These are phyloP conservation scores for Coemansia sp. DNA, from an alignment of 192 early-diverging fungal genomes.

Conservation along the genomic window DNA sequence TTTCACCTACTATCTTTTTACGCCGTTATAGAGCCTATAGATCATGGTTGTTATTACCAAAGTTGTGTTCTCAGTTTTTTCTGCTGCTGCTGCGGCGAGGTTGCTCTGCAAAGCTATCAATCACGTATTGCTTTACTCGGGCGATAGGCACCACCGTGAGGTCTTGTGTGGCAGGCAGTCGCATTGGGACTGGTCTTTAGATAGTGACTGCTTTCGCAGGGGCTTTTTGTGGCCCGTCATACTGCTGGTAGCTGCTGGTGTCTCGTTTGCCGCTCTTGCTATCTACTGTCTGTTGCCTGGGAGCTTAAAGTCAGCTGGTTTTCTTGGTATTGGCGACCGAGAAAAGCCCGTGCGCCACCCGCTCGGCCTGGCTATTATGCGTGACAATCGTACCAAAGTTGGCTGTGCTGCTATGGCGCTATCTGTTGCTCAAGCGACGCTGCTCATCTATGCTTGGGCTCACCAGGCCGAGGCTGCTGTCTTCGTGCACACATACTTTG, in stretches of 20 bases:
- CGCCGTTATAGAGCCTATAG: too few species aligned
- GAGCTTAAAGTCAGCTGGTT: background rate
- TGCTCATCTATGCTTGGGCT: background rate
- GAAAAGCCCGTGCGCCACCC: conserved; percentile 24
- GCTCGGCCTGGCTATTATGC: conserved; percentile 10
- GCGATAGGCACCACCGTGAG: background rate
- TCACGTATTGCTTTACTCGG: background rate
- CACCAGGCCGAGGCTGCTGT: background rate
- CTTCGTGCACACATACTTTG: background rate
- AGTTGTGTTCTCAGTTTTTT: background rate
- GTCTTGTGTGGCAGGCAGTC: conserved; percentile 2
- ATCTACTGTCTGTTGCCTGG: background rate
- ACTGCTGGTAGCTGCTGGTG: background rate
- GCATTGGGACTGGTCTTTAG: conserved; percentile 7
- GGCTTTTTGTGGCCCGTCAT: conserved; percentile 24
- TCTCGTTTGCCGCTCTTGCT: background rate
- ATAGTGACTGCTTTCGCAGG: conserved; percentile 12
- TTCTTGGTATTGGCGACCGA: background rate
- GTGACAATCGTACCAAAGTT: conserved; percentile 21
- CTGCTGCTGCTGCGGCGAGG: background rate
- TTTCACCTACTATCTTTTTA: too few species aligned
- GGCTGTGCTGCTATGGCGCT: background rate
- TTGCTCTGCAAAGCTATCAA: background rate
- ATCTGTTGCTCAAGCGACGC: conserved; percentile 1
- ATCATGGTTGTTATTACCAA: background rate